phyloP scores from a whole-genome alignment of 2,329 filamentous ascomycete genomes.

The Phyllosticta citribraziliensis region DNA sequence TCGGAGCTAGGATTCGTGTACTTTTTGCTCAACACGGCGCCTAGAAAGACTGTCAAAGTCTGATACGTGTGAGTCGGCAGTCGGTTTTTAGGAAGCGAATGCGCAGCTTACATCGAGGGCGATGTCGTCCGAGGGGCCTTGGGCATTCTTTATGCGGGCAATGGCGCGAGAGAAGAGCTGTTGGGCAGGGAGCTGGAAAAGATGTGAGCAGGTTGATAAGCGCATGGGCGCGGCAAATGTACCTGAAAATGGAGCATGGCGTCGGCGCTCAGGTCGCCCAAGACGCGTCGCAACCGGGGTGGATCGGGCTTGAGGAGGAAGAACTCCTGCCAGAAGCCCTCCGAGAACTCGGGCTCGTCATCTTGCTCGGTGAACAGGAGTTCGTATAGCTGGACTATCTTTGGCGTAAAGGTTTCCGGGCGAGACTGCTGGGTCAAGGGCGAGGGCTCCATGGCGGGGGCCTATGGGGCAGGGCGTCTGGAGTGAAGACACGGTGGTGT shows the following conservation, averaged over 20 bases:
- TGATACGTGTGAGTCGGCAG: slow-evolving; percentile 43
- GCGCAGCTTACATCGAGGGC: slow-evolving; percentile 66
- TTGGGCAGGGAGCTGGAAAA: slow-evolving; percentile 52
- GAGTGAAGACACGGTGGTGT: slow-evolving; percentile 7
- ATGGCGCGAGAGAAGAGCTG: slow-evolving; percentile 71
- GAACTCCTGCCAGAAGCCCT: slow-evolving; percentile 94
- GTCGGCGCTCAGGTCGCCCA: slow-evolving; percentile 62
- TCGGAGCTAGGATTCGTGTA: slow-evolving; percentile 95
- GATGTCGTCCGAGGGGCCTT: slow-evolving; percentile 57
- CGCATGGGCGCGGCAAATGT: slow-evolving; percentile 11
- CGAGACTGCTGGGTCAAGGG: slow-evolving; percentile 87
- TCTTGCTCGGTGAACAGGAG: slow-evolving; percentile 56
- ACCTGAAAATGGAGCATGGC: slow-evolving; percentile 68
- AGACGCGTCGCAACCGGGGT: slow-evolving; percentile 53
- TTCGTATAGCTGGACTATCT: slow-evolving; percentile 85
- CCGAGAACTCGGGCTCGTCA: slow-evolving; percentile 59
- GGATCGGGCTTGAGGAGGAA: slow-evolving; percentile 81
- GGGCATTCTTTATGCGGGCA: slow-evolving; percentile 52
- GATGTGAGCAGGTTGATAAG: neutral
- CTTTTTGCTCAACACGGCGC: slow-evolving; percentile 71
- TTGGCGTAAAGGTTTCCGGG: slow-evolving; percentile 85
- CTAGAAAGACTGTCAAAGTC: slow-evolving; percentile 85
- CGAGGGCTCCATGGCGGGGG: slow-evolving; percentile 66
- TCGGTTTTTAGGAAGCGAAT: neutral
- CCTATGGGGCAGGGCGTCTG: neutral